Base-by-base conservation (phyloP, 805 yeast genomes). In the Blastobotrys chiropterorum region DNA sequence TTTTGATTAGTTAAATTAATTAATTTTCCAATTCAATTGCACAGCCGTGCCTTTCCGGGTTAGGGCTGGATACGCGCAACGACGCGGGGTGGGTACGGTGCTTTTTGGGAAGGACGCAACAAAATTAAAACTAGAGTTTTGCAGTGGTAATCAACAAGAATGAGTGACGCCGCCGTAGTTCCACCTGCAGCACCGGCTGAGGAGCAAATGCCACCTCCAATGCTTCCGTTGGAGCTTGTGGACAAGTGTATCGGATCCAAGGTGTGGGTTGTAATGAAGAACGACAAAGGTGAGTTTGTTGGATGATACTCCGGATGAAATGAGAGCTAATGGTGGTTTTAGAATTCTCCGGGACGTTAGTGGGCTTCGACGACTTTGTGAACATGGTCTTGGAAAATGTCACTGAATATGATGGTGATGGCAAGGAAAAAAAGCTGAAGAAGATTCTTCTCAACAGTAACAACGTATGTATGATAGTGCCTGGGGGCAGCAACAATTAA, bases 291-390 rank as follows among this genome's bases (percentile, higher is more conserved):
- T 65, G 48, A 4, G 65, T 53, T 64, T 15, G 14, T 4, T 21
- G 13, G 4, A n/a, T n/a, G n/a, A n/a, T n/a, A n/a, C n/a, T n/a
- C n/a, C n/a, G n/a, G 30, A 6, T 20, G 16, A 3, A 8, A 6
- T 14, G 45, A 4, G 45, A 3, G 43, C n/a, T 21, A 13, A 47
- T 13, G 38, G 72, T 69, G 55, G 73, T 76, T 53, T 81, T 81
- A 65, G 97, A 90, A 66, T 94, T 89, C 65, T 77, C 79, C n/a
- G 99, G 99, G 1, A 87, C 82, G 2, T 73, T 94, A 48, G 79
- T 85, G 26, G 98, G 98, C 1, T 92, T 92, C 67, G 99, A 94
- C 66, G 98, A 94, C 68, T 92, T 85, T 62, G 97, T 94, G 54
- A 94, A 72, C 60, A 64, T 57, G 72, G 95, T 94, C 8, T 75